These are phyloP conservation scores for Candida smagusa DNA, from an alignment of 1,139 yeast species.

Conservation along the genomic window DNA sequence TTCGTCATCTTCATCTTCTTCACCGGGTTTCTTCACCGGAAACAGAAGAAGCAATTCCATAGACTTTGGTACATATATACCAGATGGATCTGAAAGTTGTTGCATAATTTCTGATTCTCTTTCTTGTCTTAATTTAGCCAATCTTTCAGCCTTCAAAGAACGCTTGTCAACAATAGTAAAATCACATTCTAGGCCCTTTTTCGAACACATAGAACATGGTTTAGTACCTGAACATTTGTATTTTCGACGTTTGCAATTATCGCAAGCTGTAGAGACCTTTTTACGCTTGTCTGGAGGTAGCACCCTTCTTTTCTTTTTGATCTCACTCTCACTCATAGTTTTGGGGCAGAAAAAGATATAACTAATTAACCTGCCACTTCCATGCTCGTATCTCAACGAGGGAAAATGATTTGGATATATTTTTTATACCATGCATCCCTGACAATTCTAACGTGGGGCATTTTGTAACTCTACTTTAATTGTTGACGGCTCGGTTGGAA, in stretches of 20 bases:
- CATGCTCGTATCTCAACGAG: neutral
- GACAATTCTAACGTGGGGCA: conserved; percentile 1
- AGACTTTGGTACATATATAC: conserved; percentile 17
- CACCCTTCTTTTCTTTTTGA: conserved; percentile 8
- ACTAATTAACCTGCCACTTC: neutral
- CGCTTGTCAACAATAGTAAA: conserved; percentile 13
- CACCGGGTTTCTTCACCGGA: conserved; percentile 9
- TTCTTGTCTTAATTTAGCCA: conserved; percentile 13
- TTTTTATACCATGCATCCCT: neutral
- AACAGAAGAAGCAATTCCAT: conserved; percentile 20
- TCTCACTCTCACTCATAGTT: conserved; percentile 2
- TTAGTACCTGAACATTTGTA: conserved; percentile 13
- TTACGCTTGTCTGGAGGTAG: conserved; percentile 12
- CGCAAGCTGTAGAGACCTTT: conserved; percentile 14
- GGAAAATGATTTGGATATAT: neutral
- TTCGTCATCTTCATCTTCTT: neutral
- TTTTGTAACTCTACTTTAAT: neutral
- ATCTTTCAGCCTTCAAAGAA: conserved; percentile 23
- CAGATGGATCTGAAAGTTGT: neutral
- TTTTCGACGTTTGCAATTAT: conserved; percentile 11
- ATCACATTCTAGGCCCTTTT: conserved; percentile 10
- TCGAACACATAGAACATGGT: conserved; percentile 11
- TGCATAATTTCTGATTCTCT: neutral
- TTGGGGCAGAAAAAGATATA: neutral
- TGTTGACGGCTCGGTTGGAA: neutral